Conservation (phyloP, 306 rosid genomes). For the Delonix regia region DNA sequence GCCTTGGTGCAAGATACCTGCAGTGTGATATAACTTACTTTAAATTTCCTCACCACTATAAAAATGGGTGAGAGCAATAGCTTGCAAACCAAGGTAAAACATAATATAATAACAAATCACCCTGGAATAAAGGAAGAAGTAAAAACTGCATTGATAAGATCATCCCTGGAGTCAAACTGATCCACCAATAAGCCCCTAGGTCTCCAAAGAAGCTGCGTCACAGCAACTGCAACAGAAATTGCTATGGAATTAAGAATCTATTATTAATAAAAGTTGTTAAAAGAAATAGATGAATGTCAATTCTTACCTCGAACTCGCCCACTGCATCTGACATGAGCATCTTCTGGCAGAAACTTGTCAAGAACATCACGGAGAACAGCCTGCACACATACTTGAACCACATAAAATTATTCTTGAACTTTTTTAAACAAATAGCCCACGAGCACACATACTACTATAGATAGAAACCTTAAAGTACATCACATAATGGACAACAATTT, state of each 20-base stretch:
- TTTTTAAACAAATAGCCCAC: background rate
- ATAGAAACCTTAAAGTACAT: background rate
- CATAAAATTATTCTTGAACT: slow-evolving; percentile 27
- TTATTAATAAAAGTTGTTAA: background rate
- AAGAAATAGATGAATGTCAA: slow-evolving; percentile 25
- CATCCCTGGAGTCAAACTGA: slow-evolving; percentile 92
- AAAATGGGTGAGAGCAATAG: slow-evolving; percentile 21
- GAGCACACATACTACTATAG: slow-evolving; percentile 1
- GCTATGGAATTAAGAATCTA: background rate
- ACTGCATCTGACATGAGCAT: slow-evolving; percentile 77
- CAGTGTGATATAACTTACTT: slow-evolving; percentile 31
- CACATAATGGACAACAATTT: slow-evolving; percentile 1
- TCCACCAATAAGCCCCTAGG: slow-evolving; percentile 95
- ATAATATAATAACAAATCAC: slow-evolving; percentile 52
- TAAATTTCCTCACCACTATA: background rate
- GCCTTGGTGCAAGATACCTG: slow-evolving; percentile 95
- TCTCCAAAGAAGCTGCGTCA: slow-evolving; percentile 91
- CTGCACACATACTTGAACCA: slow-evolving; percentile 42
- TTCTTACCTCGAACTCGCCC: slow-evolving; percentile 90
- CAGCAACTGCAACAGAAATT: slow-evolving; percentile 72
- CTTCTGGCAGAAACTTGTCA: slow-evolving; percentile 76
- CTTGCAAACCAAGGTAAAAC: slow-evolving; percentile 26
- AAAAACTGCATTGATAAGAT: slow-evolving; percentile 94
- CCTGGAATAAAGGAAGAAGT: slow-evolving; percentile 99
- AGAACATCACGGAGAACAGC: slow-evolving; percentile 92